A percentile compares a stretch with the other conserved stretches of the same genome.
These are phyloP conservation scores for California macrophylla DNA, from an alignment of 441 rosid genomes.

Conservation along the genomic window DNA sequence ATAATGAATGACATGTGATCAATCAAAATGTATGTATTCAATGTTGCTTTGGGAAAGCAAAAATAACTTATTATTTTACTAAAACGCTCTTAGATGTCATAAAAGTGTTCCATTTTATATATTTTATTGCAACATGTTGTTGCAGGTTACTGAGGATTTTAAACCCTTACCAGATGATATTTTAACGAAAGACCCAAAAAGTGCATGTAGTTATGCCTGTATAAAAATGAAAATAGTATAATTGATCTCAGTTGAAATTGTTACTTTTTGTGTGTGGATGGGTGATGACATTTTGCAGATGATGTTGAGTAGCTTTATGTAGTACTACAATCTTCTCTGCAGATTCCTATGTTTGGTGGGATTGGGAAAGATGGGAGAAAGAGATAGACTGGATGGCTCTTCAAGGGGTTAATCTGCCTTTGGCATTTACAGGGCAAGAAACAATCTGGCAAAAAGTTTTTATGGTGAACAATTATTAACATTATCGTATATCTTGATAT, in stretches of 20 bases:
- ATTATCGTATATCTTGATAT: conserved; percentile 18
- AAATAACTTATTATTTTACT: neutral
- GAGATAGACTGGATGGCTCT: conserved; percentile 99
- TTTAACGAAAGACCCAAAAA: neutral
- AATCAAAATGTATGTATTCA: neutral
- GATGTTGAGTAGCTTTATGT: conserved; percentile 8
- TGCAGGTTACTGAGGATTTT: neutral
- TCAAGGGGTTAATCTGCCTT: conserved; percentile 91
- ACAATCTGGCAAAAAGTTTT: conserved; percentile 92
- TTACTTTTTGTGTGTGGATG: neutral
- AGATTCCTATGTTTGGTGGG: conserved; percentile 98
- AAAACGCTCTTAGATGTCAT: neutral
- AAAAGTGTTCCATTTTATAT: neutral
- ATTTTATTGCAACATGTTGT: neutral
- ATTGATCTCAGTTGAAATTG: neutral
- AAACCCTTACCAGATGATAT: neutral
- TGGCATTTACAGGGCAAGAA: conserved; percentile 95
- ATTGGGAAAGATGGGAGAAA: conserved; percentile 91
- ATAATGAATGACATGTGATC: neutral
- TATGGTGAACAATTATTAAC: conserved; percentile 37
- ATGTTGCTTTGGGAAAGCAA: neutral
- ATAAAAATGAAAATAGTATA: neutral
- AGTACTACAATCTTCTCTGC: conserved; percentile 22
- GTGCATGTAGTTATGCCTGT: neutral
- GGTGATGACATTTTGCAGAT: conserved; percentile 2